Percentiles rank a stretch among this genome's conserved stretches.
These are phyloP conservation scores for Cocos nucifera DNA, from an alignment of 176 grass and related monocot genomes.

Conservation along the genomic window DNA sequence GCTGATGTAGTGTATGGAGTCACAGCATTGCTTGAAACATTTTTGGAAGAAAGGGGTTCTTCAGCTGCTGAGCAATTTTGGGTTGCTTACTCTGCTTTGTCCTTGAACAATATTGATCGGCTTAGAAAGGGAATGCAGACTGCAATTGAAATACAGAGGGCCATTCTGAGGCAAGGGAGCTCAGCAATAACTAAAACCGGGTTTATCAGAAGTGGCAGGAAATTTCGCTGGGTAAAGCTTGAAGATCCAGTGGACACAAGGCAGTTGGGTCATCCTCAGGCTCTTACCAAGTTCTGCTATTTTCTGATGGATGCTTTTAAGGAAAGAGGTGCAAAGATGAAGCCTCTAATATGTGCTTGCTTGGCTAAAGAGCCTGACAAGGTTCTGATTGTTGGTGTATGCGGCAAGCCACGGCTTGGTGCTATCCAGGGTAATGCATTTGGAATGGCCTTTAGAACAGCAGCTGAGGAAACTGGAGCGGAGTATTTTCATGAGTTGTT, in stretches of 20 bases:
- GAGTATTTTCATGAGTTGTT: slow-evolving; percentile 79
- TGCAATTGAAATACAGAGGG: slow-evolving; percentile 81
- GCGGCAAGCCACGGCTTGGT: slow-evolving; percentile 69
- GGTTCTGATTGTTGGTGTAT: slow-evolving; percentile 70
- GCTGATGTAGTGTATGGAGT: slow-evolving; percentile 88
- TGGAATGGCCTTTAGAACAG: slow-evolving; percentile 57
- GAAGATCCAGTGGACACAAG: slow-evolving; percentile 69
- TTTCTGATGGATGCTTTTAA: slow-evolving; percentile 88
- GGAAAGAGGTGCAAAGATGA: slow-evolving; percentile 78
- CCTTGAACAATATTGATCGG: slow-evolving; percentile 58
- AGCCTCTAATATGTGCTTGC: slow-evolving; percentile 74
- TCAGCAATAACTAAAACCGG: slow-evolving; percentile 73
- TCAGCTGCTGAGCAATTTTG: slow-evolving; percentile 64
- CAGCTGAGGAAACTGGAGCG: slow-evolving; percentile 52
- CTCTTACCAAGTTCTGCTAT: slow-evolving; percentile 83
- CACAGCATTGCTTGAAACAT: slow-evolving; percentile 64
- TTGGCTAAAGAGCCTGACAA: slow-evolving; percentile 45
- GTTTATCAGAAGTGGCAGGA: slow-evolving; percentile 66
- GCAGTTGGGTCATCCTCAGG: slow-evolving; percentile 67
- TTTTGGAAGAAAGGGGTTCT: slow-evolving; percentile 18
- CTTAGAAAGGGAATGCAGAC: slow-evolving; percentile 71
- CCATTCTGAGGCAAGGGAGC: slow-evolving; percentile 82
- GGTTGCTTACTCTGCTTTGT: slow-evolving; percentile 74
- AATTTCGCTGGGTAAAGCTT: slow-evolving; percentile 85
- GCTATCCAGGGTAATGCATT: slow-evolving; percentile 79